Evolutionary conservation across 257 asterid genomes (phyloP).

Genomic region (Jasminum sambac): DNA sequence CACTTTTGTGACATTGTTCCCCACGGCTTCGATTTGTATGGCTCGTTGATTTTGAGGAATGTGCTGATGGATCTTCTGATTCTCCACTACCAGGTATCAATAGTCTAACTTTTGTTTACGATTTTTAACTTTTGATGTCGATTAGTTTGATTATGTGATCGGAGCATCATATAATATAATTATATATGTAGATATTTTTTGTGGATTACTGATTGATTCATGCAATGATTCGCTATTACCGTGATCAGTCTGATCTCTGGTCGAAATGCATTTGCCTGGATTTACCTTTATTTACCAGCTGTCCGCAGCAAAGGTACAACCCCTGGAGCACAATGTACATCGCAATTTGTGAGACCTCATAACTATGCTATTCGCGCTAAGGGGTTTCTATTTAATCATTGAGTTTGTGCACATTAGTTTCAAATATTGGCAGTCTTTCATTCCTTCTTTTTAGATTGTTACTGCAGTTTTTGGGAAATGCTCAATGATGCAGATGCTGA

Average conservation of each 20-base stretch:
- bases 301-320: background rate
- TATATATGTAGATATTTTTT: constrained; percentile 15
- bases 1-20: constrained; percentile 3
- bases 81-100: constrained; percentile 33
- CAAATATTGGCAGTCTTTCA: background rate
- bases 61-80: constrained; percentile 28
- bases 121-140: constrained; percentile 7
- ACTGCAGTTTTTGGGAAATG: background rate
- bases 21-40: constrained; percentile 29
- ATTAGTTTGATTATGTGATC: constrained; percentile 9
- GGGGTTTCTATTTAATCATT: background rate
- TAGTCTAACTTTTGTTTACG: constrained; percentile 10
- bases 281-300: background rate
- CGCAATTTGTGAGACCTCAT: background rate
- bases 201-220: background rate
- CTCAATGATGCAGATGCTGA: background rate
- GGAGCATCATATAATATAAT: background rate
- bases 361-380: background rate
- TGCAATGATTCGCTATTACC: constrained; percentile 16
- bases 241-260: constrained; percentile 28
- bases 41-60: constrained; percentile 6
- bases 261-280: constrained; percentile 25
- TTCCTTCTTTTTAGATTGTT: background rate
- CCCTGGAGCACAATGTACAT: background rate
- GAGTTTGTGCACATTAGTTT: background rate